Evolutionary conservation across 768 basidiomycete genomes (phyloP).

Genomic region (Kwoniella sp.): DNA sequence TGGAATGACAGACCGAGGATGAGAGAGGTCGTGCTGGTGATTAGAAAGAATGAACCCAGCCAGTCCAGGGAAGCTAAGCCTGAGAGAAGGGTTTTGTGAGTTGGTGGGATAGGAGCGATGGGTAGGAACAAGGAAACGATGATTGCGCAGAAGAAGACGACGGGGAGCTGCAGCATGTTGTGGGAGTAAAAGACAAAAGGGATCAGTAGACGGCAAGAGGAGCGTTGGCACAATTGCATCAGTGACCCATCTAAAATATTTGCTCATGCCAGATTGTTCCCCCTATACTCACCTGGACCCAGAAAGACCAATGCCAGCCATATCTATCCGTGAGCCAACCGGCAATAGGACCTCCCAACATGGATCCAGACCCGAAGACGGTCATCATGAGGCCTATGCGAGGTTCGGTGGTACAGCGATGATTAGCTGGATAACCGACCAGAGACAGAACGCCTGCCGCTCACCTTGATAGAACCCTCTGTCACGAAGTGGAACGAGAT

Average conservation of each 20-base stretch:
- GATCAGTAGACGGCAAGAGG: too few relatives aligned
- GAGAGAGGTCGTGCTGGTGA: constrained; percentile 44
- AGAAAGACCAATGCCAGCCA: constrained; percentile 52
- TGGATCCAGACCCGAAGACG: constrained; percentile 51
- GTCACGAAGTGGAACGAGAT: constrained; percentile 51
- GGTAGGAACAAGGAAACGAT: constrained; percentile 47
- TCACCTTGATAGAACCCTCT: constrained; percentile 53
- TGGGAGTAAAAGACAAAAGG: too few relatives aligned
- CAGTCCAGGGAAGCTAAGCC: constrained; percentile 51
- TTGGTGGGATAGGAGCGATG: constrained; percentile 34
- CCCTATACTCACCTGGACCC: constrained; percentile 43
- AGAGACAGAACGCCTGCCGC: too few relatives aligned
- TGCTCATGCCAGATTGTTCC: too few relatives aligned
- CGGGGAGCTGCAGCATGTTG: constrained; percentile 36
- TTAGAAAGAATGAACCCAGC: constrained; percentile 44
- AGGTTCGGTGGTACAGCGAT: background rate
- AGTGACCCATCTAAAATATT: too few relatives aligned
- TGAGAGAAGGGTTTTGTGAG: constrained; percentile 33
- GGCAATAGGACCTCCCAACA: constrained; percentile 50
- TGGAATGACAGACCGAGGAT: constrained; percentile 54
- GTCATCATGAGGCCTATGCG: constrained; percentile 53
- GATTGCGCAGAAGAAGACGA: constrained; percentile 42
- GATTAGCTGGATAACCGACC: too few relatives aligned
- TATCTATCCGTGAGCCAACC: constrained; percentile 52
- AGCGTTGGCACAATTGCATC: too few relatives aligned